Evolutionary conservation across 805 yeast species (phyloP).

Genomic region (Wilhelminamyces savonicus): DNA sequence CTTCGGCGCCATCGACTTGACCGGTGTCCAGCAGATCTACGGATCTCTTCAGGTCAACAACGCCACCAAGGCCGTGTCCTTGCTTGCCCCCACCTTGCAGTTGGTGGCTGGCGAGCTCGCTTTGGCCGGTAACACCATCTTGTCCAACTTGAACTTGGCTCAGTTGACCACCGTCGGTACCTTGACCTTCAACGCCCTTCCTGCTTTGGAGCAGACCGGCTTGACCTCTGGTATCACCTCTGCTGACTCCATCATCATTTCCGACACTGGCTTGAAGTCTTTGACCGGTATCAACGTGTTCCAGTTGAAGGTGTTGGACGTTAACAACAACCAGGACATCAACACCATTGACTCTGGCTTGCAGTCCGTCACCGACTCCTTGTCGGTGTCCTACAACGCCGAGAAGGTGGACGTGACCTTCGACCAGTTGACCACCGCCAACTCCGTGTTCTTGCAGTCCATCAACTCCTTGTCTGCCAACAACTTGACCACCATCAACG

Average conservation of each 20-base stretch:
- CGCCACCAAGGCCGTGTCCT: conserved; percentile 53
- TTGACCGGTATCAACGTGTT: conserved; percentile 59
- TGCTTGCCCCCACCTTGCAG: conserved; percentile 75
- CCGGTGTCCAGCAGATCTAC: conserved; percentile 67
- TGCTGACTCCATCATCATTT: conserved; percentile 62
- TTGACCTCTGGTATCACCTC: conserved; percentile 64
- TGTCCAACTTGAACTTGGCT: conserved; percentile 68
- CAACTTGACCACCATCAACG: conserved; percentile 65
- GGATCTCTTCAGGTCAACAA: conserved; percentile 69
- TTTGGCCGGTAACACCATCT: conserved; percentile 57
- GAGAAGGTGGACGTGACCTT: conserved; percentile 64
- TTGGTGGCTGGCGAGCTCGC: conserved; percentile 67
- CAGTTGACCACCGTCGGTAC: conserved; percentile 76
- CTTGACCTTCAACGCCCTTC: conserved; percentile 75
- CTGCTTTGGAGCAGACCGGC: conserved; percentile 68
- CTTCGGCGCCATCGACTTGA: conserved; percentile 58
- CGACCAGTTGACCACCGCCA: conserved; percentile 73
- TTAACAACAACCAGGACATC: conserved; percentile 87
- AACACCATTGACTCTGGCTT: conserved; percentile 66
- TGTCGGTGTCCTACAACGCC: conserved; percentile 84
- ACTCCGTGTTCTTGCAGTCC: conserved; percentile 80
- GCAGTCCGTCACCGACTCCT: conserved; percentile 63
- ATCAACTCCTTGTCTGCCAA: conserved; percentile 68
- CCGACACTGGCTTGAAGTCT: conserved; percentile 67
- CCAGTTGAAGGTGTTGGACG: conserved; percentile 50